phyloP scores from a whole-genome alignment of 176 grass and related monocot genomes.

The Zoysia japonica region DNA sequence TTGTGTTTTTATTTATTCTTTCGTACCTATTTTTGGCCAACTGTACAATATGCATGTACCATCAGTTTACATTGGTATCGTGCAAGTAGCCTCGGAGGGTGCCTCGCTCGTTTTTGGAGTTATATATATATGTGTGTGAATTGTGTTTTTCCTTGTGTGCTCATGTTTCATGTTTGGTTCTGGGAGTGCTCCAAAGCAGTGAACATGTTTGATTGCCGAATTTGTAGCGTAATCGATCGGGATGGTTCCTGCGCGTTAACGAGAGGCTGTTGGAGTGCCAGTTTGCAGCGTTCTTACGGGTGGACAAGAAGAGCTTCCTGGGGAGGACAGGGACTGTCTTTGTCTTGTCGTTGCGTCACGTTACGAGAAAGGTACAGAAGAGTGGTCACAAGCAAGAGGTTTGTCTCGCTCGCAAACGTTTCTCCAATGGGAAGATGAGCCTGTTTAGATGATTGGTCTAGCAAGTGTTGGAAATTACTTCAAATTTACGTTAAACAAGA shows the following conservation, averaged over 20 bases:
- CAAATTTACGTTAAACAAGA: background rate
- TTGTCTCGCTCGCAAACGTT: background rate
- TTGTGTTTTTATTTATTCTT: conserved; percentile 8
- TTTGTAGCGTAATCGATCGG: background rate
- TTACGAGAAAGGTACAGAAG: background rate
- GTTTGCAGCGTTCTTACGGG: background rate
- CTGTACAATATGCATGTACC: conserved; percentile 37
- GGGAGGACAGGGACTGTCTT: background rate
- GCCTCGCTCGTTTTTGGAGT: conserved; percentile 7
- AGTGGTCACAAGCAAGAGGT: background rate
- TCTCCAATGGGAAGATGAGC: background rate
- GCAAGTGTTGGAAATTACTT: background rate
- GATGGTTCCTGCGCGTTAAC: background rate
- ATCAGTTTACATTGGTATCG: conserved; percentile 35
- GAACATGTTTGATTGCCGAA: background rate
- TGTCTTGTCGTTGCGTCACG: background rate
- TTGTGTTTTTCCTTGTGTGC: background rate
- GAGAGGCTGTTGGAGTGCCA: background rate
- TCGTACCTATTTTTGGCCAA: conserved; percentile 25
- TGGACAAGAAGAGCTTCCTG: background rate
- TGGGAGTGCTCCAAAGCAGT: background rate
- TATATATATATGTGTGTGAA: background rate
- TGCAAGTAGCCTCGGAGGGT: conserved; percentile 30
- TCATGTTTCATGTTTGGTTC: background rate
- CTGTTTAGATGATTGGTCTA: background rate